These are phyloP conservation scores for Alternaria ventricosa DNA, from an alignment of 2,329 filamentous ascomycete species.

Conservation along the genomic window DNA sequence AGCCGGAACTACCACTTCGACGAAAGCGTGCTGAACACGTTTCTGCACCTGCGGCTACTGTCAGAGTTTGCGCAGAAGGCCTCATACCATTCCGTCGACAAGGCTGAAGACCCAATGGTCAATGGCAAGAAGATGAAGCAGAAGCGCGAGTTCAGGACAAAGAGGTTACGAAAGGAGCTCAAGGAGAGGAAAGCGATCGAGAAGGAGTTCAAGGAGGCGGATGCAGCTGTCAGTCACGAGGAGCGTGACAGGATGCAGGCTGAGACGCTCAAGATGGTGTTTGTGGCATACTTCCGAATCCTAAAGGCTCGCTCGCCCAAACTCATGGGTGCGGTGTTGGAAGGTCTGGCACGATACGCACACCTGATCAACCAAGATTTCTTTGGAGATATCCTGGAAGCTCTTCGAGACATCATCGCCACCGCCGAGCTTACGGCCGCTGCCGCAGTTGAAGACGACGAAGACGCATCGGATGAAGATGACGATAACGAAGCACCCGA, in stretches of 20 bases:
- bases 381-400: conserved; percentile 94
- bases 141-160: conserved; percentile 86
- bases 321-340: conserved; percentile 95
- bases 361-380: conserved; percentile 99
- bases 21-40: conserved; percentile 86
- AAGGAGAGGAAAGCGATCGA: conserved; percentile 88
- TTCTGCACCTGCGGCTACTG: conserved; percentile 85
- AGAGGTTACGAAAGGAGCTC: conserved; percentile 79
- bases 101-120: conserved; percentile 54
- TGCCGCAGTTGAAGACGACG: conserved; percentile 53
- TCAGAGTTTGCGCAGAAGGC: conserved; percentile 86
- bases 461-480: conserved; percentile 58
- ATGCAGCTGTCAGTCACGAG: conserved; percentile 89
- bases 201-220: conserved; percentile 91
- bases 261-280: conserved; percentile 94
- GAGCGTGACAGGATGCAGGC: conserved; percentile 93
- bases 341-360: conserved; percentile 90
- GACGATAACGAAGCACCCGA: conserved; percentile 54
- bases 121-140: conserved; percentile 69
- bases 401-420: conserved; percentile 87
- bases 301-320: conserved; percentile 80
- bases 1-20: conserved; percentile 81
- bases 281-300: conserved; percentile 93
- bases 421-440: conserved; percentile 65
- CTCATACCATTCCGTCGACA: conserved; percentile 78